phyloP scores from a whole-genome alignment of 2,329 filamentous ascomycete species.

The Lasiodiplodia theobromae region DNA sequence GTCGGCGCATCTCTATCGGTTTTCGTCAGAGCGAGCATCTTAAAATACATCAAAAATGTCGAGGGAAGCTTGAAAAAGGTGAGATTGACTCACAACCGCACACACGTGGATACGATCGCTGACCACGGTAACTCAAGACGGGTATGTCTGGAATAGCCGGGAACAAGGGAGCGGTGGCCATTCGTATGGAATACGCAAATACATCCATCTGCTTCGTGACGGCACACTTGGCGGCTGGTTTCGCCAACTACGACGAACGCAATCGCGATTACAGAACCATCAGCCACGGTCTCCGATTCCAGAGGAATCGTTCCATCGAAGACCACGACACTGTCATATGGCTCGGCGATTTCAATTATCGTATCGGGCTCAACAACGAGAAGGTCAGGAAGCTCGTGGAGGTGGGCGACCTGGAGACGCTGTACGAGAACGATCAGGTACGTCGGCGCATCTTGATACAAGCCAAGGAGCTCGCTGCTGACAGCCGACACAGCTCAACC shows the following conservation, averaged over 20 bases:
- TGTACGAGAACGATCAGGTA: conserved; percentile 93
- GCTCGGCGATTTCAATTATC: conserved; percentile 98
- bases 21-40: conserved; percentile 80
- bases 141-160: conserved; percentile 97
- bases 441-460: conserved; percentile 27
- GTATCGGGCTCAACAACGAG: conserved; percentile 84
- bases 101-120: conserved; percentile 32
- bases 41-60: conserved; percentile 91
- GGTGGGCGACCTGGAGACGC: conserved; percentile 72
- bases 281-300: conserved; percentile 84
- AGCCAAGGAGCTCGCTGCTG: conserved; percentile 16
- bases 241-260: conserved; percentile 94
- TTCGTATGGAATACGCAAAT: conserved; percentile 92
- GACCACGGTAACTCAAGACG: conserved; percentile 57
- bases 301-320: conserved; percentile 87
- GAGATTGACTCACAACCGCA: conserved; percentile 29
- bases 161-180: conserved; percentile 97
- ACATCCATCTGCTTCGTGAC: conserved; percentile 96
- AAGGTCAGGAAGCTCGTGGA: conserved; percentile 77
- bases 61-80: conserved; percentile 93
- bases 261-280: conserved; percentile 94
- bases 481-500: conserved; percentile 69
- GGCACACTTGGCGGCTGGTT: conserved; percentile 93
- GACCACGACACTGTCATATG: conserved; percentile 89
- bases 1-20: conserved; percentile 93